Evolutionary conservation across 2,329 filamentous ascomycete species (phyloP).

Genomic region (Beauveria sp.): DNA sequence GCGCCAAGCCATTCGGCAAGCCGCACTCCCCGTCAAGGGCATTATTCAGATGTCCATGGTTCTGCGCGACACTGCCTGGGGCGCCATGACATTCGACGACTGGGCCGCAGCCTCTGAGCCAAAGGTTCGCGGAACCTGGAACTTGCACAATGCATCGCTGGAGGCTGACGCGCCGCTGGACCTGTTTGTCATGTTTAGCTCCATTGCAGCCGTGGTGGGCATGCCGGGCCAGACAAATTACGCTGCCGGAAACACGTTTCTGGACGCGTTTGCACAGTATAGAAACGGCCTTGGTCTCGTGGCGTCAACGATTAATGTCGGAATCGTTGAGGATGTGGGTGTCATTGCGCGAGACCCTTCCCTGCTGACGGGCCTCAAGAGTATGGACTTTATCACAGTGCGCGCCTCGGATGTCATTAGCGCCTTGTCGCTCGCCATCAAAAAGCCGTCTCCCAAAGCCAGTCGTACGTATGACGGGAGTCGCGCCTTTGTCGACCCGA

Average conservation of each 20-base stretch:
- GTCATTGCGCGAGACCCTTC: slow-evolving; percentile 17
- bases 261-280: slow-evolving; percentile 29
- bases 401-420: background rate
- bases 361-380: background rate
- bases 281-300: slow-evolving; percentile 17
- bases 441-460: background rate
- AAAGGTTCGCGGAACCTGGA: slow-evolving; percentile 29
- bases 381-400: background rate
- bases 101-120: slow-evolving; percentile 21
- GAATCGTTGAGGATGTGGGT: slow-evolving; percentile 27
- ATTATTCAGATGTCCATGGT: too few relatives aligned
- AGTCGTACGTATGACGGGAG: background rate
- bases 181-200: slow-evolving; percentile 20
- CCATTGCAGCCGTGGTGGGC: slow-evolving; percentile 25
- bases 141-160: slow-evolving; percentile 23
- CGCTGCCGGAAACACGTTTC: slow-evolving; percentile 31
- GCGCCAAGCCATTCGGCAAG: background rate
- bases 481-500: background rate
- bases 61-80: background rate
- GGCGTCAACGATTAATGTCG: slow-evolving; percentile 25
- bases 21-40: slow-evolving; percentile 17
- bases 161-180: background rate
- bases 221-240: slow-evolving; percentile 32
- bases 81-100: slow-evolving; percentile 25
- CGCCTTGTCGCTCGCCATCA: background rate